A percentile compares a stretch with the other conserved stretches of the same genome.
Evolutionary conservation across 805 yeast species (phyloP).

Genomic region (Cephaloascus fragrans): DNA sequence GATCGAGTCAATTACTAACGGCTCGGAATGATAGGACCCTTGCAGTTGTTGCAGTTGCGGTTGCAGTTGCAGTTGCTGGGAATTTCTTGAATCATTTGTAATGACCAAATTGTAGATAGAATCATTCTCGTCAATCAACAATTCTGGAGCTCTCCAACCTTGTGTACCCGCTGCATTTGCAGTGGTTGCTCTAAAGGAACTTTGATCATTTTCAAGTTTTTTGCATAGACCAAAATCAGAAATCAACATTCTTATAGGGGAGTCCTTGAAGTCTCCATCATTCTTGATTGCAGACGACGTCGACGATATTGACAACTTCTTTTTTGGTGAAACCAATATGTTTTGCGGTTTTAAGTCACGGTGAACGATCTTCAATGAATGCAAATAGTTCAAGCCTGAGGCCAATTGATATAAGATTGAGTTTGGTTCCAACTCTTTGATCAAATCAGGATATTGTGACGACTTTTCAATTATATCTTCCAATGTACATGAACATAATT

Average conservation of each 20-base stretch:
- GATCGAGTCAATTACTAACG: slow-evolving; percentile 24
- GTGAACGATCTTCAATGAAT: slow-evolving; percentile 85
- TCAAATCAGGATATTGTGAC: slow-evolving; percentile 23
- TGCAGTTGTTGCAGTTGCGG: background rate
- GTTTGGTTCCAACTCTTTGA: slow-evolving; percentile 35
- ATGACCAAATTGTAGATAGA: slow-evolving; percentile 15
- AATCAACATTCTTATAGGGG: slow-evolving; percentile 61
- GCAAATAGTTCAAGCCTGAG: slow-evolving; percentile 78
- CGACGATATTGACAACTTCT: slow-evolving; percentile 24
- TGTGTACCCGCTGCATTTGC: slow-evolving; percentile 93
- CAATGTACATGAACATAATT: slow-evolving; percentile 79
- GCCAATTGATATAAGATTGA: slow-evolving; percentile 67
- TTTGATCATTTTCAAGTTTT: slow-evolving; percentile 83
- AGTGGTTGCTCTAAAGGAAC: slow-evolving; percentile 86
- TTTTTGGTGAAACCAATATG: slow-evolving; percentile 71
- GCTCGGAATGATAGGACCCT: slow-evolving; percentile 13
- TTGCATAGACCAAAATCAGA: slow-evolving; percentile 97
- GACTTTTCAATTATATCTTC: slow-evolving; percentile 71
- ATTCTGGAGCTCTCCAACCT: slow-evolving; percentile 98
- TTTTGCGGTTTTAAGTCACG: slow-evolving; percentile 94
- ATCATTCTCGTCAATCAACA: slow-evolving; percentile 36
- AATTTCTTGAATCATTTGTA: slow-evolving; percentile 1
- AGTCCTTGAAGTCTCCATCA: slow-evolving; percentile 6
- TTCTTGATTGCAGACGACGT: background rate
- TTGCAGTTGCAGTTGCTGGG: slow-evolving; percentile 2